Evolutionary conservation across 345 rosid species (phyloP).

Genomic region (Bruguiera gymnorhiza): DNA sequence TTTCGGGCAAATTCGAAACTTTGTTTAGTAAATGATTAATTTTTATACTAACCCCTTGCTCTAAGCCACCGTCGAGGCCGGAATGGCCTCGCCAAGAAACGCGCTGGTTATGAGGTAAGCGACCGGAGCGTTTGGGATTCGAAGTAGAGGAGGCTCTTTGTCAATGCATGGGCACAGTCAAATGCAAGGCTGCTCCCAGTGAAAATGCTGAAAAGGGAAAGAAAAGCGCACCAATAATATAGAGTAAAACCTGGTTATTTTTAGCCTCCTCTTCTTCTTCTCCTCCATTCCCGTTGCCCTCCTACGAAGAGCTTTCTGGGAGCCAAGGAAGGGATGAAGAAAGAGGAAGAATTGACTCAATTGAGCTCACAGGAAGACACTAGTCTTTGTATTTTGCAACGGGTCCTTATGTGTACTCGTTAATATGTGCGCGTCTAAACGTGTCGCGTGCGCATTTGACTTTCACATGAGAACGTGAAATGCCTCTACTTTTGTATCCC

Average conservation of each 20-base stretch:
- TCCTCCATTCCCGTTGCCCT: constrained; percentile 13
- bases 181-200: background rate
- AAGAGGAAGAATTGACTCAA: background rate
- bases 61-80: constrained; percentile 31
- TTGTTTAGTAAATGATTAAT: too few relatives aligned
- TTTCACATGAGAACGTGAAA: constrained; percentile 24
- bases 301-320: constrained; percentile 16
- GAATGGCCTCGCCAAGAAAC: constrained; percentile 32
- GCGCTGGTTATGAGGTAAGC: constrained; percentile 27
- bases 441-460: constrained; percentile 19
- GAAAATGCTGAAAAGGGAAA: constrained; percentile 19
- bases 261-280: background rate
- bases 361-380: background rate
- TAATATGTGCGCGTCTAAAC: too few relatives aligned
- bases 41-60: constrained; percentile 23
- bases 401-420: background rate
- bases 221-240: constrained; percentile 5
- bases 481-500: background rate
- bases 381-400: background rate
- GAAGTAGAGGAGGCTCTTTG: constrained; percentile 32
- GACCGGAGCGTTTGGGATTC: constrained; percentile 36
- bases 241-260: constrained; percentile 3
- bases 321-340: constrained; percentile 5
- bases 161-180: constrained; percentile 26
- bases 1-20: background rate